These are phyloP conservation scores for Hyaloscypha bicolor DNA, from an alignment of 495 filamentous ascomycete species.

Conservation along the genomic window DNA sequence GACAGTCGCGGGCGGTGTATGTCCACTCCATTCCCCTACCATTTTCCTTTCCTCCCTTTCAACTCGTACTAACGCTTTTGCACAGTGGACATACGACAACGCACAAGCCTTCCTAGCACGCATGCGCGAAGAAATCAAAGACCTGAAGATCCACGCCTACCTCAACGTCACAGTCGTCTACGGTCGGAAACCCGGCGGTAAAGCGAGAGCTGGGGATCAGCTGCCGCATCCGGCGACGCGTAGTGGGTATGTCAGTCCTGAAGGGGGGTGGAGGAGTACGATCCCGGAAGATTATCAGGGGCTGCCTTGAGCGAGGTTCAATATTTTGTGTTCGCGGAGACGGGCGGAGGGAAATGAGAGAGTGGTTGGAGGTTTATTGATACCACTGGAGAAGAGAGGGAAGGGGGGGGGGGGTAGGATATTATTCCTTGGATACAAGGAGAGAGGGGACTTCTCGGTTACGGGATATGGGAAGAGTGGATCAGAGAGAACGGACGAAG, in stretches of 20 bases:
- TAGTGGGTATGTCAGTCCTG: not conserved
- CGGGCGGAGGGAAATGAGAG: no score
- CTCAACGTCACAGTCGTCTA: conserved; percentile 23
- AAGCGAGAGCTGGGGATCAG: not conserved
- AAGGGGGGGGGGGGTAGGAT: no score
- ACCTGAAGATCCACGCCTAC: conserved; percentile 25
- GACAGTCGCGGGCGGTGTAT: conserved; percentile 19
- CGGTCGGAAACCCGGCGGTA: conserved; percentile 23
- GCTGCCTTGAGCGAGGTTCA: conserved; percentile 2
- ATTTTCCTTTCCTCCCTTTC: not conserved
- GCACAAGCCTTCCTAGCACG: conserved; percentile 25
- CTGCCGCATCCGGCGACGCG: conserved; percentile 3
- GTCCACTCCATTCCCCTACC: not conserved
- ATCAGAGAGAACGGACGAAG: no score
- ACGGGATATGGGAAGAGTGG: no score
- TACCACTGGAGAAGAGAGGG: no score
- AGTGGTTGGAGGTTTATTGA: no score
- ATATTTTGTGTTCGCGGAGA: no score
- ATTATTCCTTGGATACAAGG: no score
- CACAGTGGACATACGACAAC: conserved; percentile 24
- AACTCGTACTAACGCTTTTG: not conserved
- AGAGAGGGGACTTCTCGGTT: no score
- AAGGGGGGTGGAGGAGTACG: not conserved
- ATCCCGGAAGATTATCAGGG: conserved; percentile 19
- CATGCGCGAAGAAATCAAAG: conserved; percentile 26